These are phyloP conservation scores for Heliamphora exappendiculata DNA, from an alignment of 148 eudicot genomes.

Conservation along the genomic window DNA sequence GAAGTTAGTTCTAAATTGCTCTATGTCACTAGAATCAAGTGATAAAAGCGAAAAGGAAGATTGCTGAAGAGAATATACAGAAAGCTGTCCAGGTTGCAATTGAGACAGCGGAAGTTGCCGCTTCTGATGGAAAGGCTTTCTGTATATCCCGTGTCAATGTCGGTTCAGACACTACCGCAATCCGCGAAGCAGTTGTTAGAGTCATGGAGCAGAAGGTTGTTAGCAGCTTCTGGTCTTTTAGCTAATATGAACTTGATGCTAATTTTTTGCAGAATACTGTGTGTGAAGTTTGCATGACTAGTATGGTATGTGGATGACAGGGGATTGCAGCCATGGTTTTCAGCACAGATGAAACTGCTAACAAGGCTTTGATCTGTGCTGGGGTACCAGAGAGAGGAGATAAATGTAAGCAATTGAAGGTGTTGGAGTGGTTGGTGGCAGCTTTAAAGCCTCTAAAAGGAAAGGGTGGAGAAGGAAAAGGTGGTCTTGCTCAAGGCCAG, in stretches of 20 bases:
- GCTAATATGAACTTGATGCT: neutral
- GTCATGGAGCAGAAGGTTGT: conserved; percentile 79
- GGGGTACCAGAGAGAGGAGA: conserved; percentile 76
- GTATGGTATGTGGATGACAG: conserved; percentile 34
- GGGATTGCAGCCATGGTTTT: conserved; percentile 74
- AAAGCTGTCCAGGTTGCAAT: conserved; percentile 59
- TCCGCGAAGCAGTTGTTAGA: conserved; percentile 78
- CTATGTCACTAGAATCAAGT: conserved; percentile 51
- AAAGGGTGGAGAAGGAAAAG: conserved; percentile 80
- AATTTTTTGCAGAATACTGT: neutral
- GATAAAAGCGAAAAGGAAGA: conserved; percentile 58
- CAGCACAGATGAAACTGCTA: conserved; percentile 62
- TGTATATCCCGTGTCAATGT: conserved; percentile 66
- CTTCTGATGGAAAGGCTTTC: conserved; percentile 63
- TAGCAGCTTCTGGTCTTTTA: neutral
- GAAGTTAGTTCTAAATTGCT: neutral
- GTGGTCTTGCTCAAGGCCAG: conserved; percentile 90
- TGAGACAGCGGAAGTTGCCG: conserved; percentile 66
- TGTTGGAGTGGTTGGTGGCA: conserved; percentile 65
- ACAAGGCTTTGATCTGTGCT: conserved; percentile 84
- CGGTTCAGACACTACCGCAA: conserved; percentile 70
- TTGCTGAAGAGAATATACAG: conserved; percentile 67
- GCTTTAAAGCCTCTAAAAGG: conserved; percentile 67
- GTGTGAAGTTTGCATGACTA: conserved; percentile 8
- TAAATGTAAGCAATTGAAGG: conserved; percentile 66